Evolutionary conservation across 2,329 filamentous ascomycete genomes (phyloP).

Genomic region (Cladorrhinum sp.): DNA sequence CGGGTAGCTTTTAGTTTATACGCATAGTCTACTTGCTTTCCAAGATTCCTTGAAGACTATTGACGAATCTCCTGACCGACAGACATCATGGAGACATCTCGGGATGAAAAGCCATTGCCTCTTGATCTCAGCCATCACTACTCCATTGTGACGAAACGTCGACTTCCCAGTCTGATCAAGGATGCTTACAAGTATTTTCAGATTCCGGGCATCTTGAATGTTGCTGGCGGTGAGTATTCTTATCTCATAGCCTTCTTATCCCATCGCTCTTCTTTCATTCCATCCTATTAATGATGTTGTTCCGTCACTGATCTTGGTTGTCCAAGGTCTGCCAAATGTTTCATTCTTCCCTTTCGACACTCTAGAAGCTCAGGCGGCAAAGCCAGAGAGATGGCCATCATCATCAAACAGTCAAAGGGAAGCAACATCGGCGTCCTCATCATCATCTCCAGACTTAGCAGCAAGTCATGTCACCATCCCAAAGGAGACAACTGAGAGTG

Average conservation of each 20-base stretch:
- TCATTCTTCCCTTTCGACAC: slow-evolving; percentile 89
- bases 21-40: not conserved
- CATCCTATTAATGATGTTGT: not conserved
- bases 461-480: slow-evolving; percentile 65
- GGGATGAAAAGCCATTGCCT: slow-evolving; percentile 43
- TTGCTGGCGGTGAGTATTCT: slow-evolving; percentile 55
- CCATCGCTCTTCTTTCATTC: not conserved
- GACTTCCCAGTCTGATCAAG: slow-evolving; percentile 68
- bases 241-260: slow-evolving; percentile 18
- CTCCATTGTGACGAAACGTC: slow-evolving; percentile 64
- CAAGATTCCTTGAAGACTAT: not conserved
- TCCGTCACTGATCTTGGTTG: not conserved
- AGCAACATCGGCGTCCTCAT: slow-evolving; percentile 20
- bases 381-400: slow-evolving; percentile 70
- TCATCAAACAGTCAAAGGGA: slow-evolving; percentile 58
- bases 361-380: slow-evolving; percentile 75
- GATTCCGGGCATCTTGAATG: slow-evolving; percentile 60
- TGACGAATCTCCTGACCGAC: not conserved
- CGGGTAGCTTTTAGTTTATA: not conserved
- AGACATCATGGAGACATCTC: not conserved
- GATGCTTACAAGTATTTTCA: slow-evolving; percentile 80
- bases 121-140: slow-evolving; percentile 77
- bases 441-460: slow-evolving; percentile 29
- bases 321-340: slow-evolving; percentile 71
- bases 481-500: slow-evolving; percentile 56